phyloP scores from a whole-genome alignment of 2,329 filamentous ascomycete species.

The Lecanosticta acicola region DNA sequence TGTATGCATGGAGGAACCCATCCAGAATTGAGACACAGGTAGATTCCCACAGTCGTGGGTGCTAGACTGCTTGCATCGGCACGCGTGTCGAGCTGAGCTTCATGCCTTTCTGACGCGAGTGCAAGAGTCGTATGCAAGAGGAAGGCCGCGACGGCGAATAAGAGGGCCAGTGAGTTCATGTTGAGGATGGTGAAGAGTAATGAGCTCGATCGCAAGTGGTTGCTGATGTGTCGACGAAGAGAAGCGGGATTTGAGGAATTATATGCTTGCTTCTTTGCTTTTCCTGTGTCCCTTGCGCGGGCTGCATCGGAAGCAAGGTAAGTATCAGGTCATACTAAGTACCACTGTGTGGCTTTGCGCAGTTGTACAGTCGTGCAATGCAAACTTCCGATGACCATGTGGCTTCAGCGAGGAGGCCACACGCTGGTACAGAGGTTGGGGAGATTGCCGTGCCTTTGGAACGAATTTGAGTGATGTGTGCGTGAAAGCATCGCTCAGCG shows the following conservation, averaged over 20 bases:
- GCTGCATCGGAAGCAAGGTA: background rate
- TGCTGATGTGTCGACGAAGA: background rate
- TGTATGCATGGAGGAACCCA: constrained; percentile 16
- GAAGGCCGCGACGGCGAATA: too few species aligned
- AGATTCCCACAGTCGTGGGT: constrained; percentile 15
- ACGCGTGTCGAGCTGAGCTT: constrained; percentile 5
- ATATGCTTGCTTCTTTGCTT: background rate
- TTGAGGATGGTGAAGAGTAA: background rate
- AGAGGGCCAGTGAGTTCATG: background rate
- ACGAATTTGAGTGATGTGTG: too few species aligned
- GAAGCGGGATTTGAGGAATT: background rate
- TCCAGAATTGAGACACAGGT: constrained; percentile 16
- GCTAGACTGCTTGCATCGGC: constrained; percentile 14
- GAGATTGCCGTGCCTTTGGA: background rate
- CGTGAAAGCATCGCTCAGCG: too few species aligned
- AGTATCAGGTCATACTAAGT: background rate
- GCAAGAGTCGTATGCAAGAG: too few species aligned
- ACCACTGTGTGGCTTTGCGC: background rate
- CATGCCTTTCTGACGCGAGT: too few species aligned
- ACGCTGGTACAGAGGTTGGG: background rate
- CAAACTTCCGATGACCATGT: background rate
- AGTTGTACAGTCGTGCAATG: constrained; percentile 1
- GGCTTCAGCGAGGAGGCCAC: background rate
- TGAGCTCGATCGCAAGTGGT: too few species aligned
- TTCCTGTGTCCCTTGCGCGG: background rate